Base-by-base conservation (phyloP, 78 protist species). In the Paratrimastix pyriformis region DNA sequence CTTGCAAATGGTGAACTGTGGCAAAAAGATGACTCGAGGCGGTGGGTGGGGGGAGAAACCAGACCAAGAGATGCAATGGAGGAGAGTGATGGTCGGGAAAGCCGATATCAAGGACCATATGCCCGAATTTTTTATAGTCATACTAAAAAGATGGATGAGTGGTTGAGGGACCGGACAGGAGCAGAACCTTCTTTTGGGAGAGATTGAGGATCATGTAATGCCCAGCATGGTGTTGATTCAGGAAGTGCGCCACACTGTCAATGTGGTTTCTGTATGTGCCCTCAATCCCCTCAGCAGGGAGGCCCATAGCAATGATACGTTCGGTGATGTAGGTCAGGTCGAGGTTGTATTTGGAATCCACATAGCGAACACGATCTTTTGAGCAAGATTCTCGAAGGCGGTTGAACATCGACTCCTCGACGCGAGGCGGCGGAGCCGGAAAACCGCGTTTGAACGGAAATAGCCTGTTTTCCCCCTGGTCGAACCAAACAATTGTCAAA, bases 291-390 rank as follows among this genome's bases (percentile, higher is more conserved):
- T 1, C 57, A 7, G 82, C 74, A 3, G 88, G 88, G 42, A 80
- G 38, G 8, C 75, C 68, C 88, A 85, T 85, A 5, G 77, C 88
- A 24, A 85, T 85, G 65, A 85, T 48, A 4, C 71, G 65, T 29
- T 32, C 44, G 4, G 81, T 75, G 29, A 85, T 75, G 62, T 85
- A 85, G 33, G 88, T 59, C 33, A 85, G 46, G 52, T 85, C 88
- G 26, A 85, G 77, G 64, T 85, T 55, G 60, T 73, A 85, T 40
- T 39, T 55, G 29, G 26, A 82, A 6, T 69, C 54, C 7, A 21
- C 21, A 55, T 76, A 80, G 32, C 89, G 37, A 40, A 13, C 52
- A 48, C 75, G 72, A n/a, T 66, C 43, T 77, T n/a, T n/a, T n/a
- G n/a, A n/a, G n/a, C n/a, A n/a, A n/a, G n/a, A n/a, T n/a, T n/a